Percentiles rank a stretch among this genome's conserved stretches.
These are phyloP conservation scores for Candida easanensis DNA, from an alignment of 805 yeast genomes.

Conservation along the genomic window DNA sequence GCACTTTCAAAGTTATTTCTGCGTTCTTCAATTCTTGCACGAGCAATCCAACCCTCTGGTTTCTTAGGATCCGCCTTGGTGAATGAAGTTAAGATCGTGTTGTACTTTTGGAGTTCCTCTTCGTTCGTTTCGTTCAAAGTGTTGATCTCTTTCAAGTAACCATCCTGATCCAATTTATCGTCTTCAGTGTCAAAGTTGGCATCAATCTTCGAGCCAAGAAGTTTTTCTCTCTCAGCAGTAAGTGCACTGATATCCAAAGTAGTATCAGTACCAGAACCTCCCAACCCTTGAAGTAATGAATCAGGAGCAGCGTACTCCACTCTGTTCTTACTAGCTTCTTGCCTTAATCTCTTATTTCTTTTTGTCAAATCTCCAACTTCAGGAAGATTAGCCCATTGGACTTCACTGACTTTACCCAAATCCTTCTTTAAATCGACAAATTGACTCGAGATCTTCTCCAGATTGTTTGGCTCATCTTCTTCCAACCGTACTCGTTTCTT, in stretches of 20 bases:
- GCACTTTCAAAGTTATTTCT: conserved; percentile 59
- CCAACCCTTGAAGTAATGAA: conserved; percentile 43
- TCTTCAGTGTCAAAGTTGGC: conserved; percentile 24
- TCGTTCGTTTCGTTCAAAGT: conserved; percentile 12
- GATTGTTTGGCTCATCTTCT: conserved; percentile 29
- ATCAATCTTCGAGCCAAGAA: conserved; percentile 56
- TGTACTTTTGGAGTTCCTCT: conserved; percentile 60
- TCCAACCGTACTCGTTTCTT: conserved; percentile 20
- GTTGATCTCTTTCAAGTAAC: conserved; percentile 40
- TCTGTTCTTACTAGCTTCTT: conserved; percentile 57
- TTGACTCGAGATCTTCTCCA: conserved; percentile 41
- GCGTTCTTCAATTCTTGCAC: conserved; percentile 74
- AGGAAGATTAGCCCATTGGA: conserved; percentile 81
- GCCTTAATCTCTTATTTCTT: conserved; percentile 68
- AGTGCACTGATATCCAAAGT: conserved; percentile 47
- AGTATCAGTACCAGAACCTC: conserved; percentile 28
- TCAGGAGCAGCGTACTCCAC: conserved; percentile 86
- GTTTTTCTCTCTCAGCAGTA: conserved; percentile 60
- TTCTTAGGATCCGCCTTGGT: conserved; percentile 70
- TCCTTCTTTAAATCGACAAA: conserved; percentile 69
- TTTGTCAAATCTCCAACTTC: conserved; percentile 87
- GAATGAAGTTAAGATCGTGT: conserved; percentile 62
- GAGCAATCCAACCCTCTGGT: conserved; percentile 82
- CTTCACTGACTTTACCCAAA: conserved; percentile 54
- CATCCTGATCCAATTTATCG: conserved; percentile 20